Percentiles rank a stretch among this genome's conserved stretches.
These are phyloP conservation scores for Metschnikowia gelsemii DNA, from an alignment of 805 yeast species.

Conservation along the genomic window DNA sequence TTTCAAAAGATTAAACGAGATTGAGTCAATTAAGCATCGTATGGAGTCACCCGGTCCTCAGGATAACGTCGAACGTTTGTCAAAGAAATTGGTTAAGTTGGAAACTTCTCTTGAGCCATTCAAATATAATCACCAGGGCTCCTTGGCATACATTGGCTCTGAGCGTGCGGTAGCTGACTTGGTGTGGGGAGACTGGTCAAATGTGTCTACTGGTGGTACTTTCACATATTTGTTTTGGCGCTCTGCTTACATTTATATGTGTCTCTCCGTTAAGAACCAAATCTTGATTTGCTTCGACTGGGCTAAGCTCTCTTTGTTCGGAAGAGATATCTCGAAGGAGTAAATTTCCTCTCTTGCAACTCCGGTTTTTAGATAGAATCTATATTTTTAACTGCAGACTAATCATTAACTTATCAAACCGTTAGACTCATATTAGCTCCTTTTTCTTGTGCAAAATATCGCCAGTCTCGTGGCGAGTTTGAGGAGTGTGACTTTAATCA, in stretches of 20 bases:
- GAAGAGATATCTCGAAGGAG: slow-evolving; percentile 92
- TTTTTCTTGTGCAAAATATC: too few relatives aligned
- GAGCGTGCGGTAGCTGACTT: slow-evolving; percentile 95
- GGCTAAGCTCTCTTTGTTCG: slow-evolving; percentile 83
- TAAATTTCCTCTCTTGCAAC: slow-evolving; percentile 28
- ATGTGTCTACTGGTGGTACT: slow-evolving; percentile 79
- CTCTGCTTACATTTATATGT: slow-evolving; percentile 89
- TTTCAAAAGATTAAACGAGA: slow-evolving; percentile 62
- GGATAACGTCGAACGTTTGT: slow-evolving; percentile 44
- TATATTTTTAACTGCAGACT: too few relatives aligned
- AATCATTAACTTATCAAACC: too few relatives aligned
- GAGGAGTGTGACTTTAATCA: too few relatives aligned
- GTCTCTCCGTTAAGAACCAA: slow-evolving; percentile 85
- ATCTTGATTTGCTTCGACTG: slow-evolving; percentile 84
- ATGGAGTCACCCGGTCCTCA: slow-evolving; percentile 40
- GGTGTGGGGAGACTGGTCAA: slow-evolving; percentile 74
- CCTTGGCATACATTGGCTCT: slow-evolving; percentile 89
- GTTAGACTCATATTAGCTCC: too few relatives aligned
- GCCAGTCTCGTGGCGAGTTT: too few relatives aligned
- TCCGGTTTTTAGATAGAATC: background rate
- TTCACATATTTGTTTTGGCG: slow-evolving; percentile 93
- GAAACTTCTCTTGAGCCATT: slow-evolving; percentile 55
- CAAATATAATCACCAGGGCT: slow-evolving; percentile 84
- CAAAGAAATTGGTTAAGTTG: slow-evolving; percentile 46
- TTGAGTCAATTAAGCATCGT: slow-evolving; percentile 55